Conservation (phyloP, 148 eudicot genomes). For the Rhododendron mucronatum region DNA sequence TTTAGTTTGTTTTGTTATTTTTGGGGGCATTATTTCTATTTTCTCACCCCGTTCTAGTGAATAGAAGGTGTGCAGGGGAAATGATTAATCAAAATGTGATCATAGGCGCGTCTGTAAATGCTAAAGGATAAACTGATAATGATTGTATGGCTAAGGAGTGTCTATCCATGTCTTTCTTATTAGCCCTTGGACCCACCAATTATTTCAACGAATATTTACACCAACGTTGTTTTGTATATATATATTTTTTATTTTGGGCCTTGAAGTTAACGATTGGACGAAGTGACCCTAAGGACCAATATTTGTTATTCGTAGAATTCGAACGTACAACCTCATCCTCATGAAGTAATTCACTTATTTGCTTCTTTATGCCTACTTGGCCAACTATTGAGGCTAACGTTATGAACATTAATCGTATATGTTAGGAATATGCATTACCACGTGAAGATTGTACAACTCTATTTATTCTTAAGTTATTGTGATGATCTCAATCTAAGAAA, state of each 20-base stretch:
- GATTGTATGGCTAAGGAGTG: constrained; percentile 3
- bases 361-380: too few relatives aligned
- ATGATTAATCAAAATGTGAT: neutral
- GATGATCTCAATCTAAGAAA: neutral
- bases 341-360: too few relatives aligned
- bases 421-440: neutral
- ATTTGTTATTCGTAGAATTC: too few relatives aligned
- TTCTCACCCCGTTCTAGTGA: neutral
- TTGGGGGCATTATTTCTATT: neutral
- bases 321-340: too few relatives aligned
- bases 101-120: neutral
- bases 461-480: too few relatives aligned
- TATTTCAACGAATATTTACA: neutral
- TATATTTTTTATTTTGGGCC: too few relatives aligned
- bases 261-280: too few relatives aligned
- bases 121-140: neutral
- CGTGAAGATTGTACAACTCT: neutral
- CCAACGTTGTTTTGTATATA: neutral
- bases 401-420: neutral
- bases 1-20: neutral
- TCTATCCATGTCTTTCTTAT: neutral
- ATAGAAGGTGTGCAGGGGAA: neutral
- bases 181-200: neutral
- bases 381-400: too few relatives aligned
- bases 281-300: too few relatives aligned